A percentile compares a stretch with the other conserved stretches of the same genome.
These are phyloP conservation scores for Boletus barrowsii DNA, from an alignment of 768 basidiomycete genomes.

Conservation along the genomic window DNA sequence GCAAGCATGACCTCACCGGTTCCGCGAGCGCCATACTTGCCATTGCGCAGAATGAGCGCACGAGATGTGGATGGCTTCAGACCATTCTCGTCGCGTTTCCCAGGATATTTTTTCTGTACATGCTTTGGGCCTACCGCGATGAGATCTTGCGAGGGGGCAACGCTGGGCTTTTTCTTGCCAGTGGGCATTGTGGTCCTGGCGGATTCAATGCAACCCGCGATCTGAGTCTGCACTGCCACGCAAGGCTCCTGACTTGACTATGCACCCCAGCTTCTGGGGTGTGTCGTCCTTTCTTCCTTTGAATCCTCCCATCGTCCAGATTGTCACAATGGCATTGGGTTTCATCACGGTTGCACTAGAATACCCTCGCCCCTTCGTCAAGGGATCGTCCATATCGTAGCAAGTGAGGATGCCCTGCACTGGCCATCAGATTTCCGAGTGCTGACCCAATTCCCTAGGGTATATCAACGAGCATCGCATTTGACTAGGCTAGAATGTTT, in stretches of 20 bases:
- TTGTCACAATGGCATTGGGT: conserved; percentile 59
- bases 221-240: conserved; percentile 1
- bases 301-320: conserved; percentile 61
- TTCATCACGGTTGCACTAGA: conserved; percentile 64
- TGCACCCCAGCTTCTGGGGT: no score
- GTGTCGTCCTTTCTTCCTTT: no score
- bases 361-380: conserved; percentile 55
- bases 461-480: conserved; percentile 59
- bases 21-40: conserved; percentile 69
- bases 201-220: not conserved
- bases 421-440: no score
- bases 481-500: conserved; percentile 46
- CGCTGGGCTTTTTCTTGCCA: conserved; percentile 29
- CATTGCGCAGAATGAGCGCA: conserved; percentile 71
- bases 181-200: conserved; percentile 19
- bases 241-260: no score
- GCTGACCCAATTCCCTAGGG: conserved; percentile 48
- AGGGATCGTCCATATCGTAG: conserved; percentile 41
- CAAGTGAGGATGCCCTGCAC: no score
- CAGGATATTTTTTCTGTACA: conserved; percentile 34
- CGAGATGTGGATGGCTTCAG: conserved; percentile 65
- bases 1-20: conserved; percentile 62
- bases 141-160: conserved; percentile 38
- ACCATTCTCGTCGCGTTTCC: conserved; percentile 48
- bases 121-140: conserved; percentile 55